Evolutionary conservation across 352 stramenopile species (phyloP), one percentile per base, ranked within the genome.

Genomic region (Phytophthora hibernalis): DNA sequence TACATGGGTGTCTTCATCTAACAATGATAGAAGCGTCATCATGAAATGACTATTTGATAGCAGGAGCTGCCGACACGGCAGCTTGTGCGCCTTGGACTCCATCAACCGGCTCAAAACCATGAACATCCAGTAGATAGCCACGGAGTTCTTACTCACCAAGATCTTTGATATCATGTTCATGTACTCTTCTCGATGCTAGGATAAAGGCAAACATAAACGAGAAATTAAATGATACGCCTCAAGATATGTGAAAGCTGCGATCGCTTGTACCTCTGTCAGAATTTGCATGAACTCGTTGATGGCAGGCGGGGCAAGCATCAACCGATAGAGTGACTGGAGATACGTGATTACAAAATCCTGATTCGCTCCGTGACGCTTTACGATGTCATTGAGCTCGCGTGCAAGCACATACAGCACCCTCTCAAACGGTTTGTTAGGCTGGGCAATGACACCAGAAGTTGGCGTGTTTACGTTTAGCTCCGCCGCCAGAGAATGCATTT

Each of bases 401-500:
- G 83, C 82, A 20, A 93, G 61, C 7, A 88, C 74, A 43, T 82
- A 93, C 16, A 83, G 24, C 5, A 79, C 86, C 53, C 89, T 92
- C 24, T 95, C 86, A 43, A 87, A 95, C 21, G 84, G 83, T 47
- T 95, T 93, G 57, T 83, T 93, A 0, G 83, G 83, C 48, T 93
- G 85, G 3, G 79, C 68, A 50, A 90, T 84, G 31, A 93, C 79
- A n/a, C 88, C 88, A 10, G 74, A 64, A 15, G 85, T 89, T 18
- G 86, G 70, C 2, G 86, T 92, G 52, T 96, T 96, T 37, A 76
- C 80, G 40, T 96, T 96, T 33, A 94, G 66, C 50, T 96, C 88
- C 15, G 90, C 42, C 16, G 87, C 80, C 42, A 96, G 57, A 20
- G 70, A 80, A 50, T 93, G 84, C 82, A 95, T 91, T 18, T 83